phyloP scores from a whole-genome alignment of 345 rosid genomes.

The Toxicodendron radicans region DNA sequence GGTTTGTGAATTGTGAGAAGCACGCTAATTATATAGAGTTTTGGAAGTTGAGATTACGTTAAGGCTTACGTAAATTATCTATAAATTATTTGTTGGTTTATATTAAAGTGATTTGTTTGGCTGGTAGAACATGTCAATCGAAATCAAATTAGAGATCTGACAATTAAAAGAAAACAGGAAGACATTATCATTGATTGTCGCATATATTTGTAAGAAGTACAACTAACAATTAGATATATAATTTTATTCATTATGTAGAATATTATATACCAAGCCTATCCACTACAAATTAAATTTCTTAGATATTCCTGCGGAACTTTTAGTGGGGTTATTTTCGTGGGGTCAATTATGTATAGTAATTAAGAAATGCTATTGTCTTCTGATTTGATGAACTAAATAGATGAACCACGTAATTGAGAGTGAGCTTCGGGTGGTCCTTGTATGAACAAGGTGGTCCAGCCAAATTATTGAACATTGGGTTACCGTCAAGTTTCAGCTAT shows the following conservation, averaged over 20 bases:
- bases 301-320: not conserved
- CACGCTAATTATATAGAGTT: not conserved
- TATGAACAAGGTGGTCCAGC: not conserved
- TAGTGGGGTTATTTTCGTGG: not conserved
- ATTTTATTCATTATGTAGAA: too few relatives aligned
- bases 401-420: not conserved
- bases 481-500: not conserved
- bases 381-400: not conserved
- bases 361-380: not conserved
- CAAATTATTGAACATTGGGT: constrained; percentile 1
- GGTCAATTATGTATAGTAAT: not conserved
- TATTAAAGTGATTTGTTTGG: not conserved
- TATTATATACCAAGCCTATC: too few relatives aligned
- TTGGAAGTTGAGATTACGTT: not conserved
- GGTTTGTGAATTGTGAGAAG: too few relatives aligned
- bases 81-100: not conserved
- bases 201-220: not conserved
- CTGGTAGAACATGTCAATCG: not conserved
- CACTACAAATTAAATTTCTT: too few relatives aligned
- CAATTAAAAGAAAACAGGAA: not conserved
- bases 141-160: not conserved
- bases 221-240: too few relatives aligned
- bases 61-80: not conserved
- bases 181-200: not conserved
- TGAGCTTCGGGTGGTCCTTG: not conserved